A percentile compares a stretch with the other conserved stretches of the same genome.
phyloP scores from a whole-genome alignment of 2,329 filamentous ascomycete genomes.

The Zasmidium citrigriseum region DNA sequence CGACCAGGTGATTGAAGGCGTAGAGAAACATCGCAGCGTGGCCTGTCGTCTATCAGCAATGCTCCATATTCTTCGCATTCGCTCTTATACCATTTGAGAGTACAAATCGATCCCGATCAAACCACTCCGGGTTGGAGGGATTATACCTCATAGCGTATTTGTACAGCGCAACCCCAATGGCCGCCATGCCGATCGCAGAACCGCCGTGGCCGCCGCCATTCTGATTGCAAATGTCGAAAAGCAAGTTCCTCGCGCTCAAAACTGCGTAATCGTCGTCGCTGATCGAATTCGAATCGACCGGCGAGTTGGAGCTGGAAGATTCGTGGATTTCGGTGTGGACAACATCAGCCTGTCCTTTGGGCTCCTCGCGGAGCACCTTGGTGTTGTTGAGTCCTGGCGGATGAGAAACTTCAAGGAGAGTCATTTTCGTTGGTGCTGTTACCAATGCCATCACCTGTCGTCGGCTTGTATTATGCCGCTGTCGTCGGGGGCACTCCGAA shows the following conservation, averaged over 20 bases:
- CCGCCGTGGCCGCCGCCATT: constrained; percentile 5
- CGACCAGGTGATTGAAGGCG: constrained; percentile 46
- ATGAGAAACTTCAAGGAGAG: background rate
- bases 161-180: constrained; percentile 46
- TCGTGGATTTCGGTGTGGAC: background rate
- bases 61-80: constrained; percentile 28
- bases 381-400: background rate
- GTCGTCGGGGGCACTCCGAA: background rate
- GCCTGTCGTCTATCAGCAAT: constrained; percentile 55
- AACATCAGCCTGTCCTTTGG: background rate
- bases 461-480: background rate
- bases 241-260: background rate
- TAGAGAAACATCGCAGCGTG: constrained; percentile 1
- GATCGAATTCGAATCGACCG: background rate
- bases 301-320: background rate
- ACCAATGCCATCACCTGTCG: background rate
- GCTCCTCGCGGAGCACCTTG: background rate
- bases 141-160: constrained; percentile 47
- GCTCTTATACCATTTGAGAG: constrained; percentile 41
- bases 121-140: constrained; percentile 41
- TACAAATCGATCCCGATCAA: constrained; percentile 48
- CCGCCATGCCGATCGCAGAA: constrained; percentile 41
- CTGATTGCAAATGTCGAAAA: constrained; percentile 11
- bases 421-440: background rate
- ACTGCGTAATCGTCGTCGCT: constrained; percentile 5